Conservation (phyloP, 805 yeast species). For the Naumovozyma baii region DNA sequence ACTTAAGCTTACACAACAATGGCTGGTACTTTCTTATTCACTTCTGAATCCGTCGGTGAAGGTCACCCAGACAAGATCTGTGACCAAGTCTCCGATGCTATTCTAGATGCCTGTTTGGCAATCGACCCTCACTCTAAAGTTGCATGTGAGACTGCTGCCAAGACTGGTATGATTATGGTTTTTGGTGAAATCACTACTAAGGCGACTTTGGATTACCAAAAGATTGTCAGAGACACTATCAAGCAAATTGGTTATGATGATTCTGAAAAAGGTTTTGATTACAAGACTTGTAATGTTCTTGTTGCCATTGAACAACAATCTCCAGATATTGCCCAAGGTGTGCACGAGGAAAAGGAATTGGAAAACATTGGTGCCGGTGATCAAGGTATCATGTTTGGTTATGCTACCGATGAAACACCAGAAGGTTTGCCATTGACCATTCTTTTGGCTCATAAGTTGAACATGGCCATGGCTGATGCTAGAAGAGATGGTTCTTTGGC, state of each 20-base stretch:
- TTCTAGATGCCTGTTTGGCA: slow-evolving; percentile 91
- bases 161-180: slow-evolving; percentile 99
- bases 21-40: slow-evolving; percentile 41
- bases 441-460: slow-evolving; percentile 87
- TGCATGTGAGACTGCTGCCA: slow-evolving; percentile 98
- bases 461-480: slow-evolving; percentile 92
- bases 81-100: slow-evolving; percentile 98
- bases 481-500: slow-evolving; percentile 91
- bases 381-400: slow-evolving; percentile 99
- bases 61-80: slow-evolving; percentile 95
- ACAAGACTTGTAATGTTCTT: slow-evolving; percentile 97
- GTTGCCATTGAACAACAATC: slow-evolving; percentile 99
- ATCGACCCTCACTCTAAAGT: slow-evolving; percentile 97
- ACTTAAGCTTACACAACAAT: background rate
- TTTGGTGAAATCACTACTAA: slow-evolving; percentile 99
- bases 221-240: slow-evolving; percentile 95
- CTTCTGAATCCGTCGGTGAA: slow-evolving; percentile 89
- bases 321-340: slow-evolving; percentile 98
- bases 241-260: slow-evolving; percentile 96
- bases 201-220: slow-evolving; percentile 92
- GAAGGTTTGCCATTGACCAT: slow-evolving; percentile 94
- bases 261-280: slow-evolving; percentile 94
- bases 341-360: slow-evolving; percentile 89
- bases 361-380: slow-evolving; percentile 99
- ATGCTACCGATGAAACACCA: slow-evolving; percentile 98